These are phyloP conservation scores for Aegilops bicornis DNA, from an alignment of 176 grass and related monocot genomes.

Conservation along the genomic window DNA sequence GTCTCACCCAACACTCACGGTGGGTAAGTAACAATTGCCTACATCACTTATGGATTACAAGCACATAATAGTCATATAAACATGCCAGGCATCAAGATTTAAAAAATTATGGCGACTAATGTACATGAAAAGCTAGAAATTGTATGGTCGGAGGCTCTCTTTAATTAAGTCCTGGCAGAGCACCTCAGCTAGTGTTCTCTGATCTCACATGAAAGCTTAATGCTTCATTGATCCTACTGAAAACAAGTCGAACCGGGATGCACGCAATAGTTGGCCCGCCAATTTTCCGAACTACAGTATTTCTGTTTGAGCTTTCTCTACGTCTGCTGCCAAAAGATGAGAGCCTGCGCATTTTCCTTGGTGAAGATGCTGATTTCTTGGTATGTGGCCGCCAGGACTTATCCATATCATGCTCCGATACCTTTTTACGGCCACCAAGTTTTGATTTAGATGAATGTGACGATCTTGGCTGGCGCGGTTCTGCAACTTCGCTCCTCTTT, in stretches of 20 bases:
- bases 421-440: slow-evolving; percentile 36
- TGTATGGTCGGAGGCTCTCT: slow-evolving; percentile 18
- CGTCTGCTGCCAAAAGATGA: slow-evolving; percentile 76
- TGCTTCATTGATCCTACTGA: slow-evolving; percentile 97
- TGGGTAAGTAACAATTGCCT: slow-evolving; percentile 34
- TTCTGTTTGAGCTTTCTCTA: slow-evolving; percentile 48
- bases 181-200: slow-evolving; percentile 53
- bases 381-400: slow-evolving; percentile 64
- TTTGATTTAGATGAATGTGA: slow-evolving; percentile 42
- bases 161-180: neutral
- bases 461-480: slow-evolving; percentile 37
- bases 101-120: slow-evolving; percentile 37
- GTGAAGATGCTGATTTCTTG: slow-evolving; percentile 71
- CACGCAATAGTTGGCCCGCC: slow-evolving; percentile 62
- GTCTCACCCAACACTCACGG: neutral
- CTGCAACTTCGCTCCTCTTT: slow-evolving; percentile 43
- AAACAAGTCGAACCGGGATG: slow-evolving; percentile 87
- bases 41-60: slow-evolving; percentile 37
- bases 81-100: slow-evolving; percentile 31
- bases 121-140: slow-evolving; percentile 45
- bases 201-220: slow-evolving; percentile 63
- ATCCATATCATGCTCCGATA: slow-evolving; percentile 36
- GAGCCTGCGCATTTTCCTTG: slow-evolving; percentile 92
- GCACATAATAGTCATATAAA: slow-evolving; percentile 33
- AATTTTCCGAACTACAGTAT: slow-evolving; percentile 56